These are phyloP conservation scores for Datura wrightii DNA, from an alignment of 257 asterid species.

Conservation along the genomic window DNA sequence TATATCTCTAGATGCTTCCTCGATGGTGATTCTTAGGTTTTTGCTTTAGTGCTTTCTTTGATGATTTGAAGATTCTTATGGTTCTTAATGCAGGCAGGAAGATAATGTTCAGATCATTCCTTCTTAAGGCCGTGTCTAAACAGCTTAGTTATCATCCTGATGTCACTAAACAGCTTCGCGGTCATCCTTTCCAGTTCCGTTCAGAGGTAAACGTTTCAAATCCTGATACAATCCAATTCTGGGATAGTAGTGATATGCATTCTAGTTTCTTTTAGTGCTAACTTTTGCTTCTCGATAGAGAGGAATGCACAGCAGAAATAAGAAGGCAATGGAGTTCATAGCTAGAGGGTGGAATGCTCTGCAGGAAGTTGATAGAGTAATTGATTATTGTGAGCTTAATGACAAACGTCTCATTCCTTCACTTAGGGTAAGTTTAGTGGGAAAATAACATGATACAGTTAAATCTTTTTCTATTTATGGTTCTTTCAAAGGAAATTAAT, in stretches of 20 bases:
- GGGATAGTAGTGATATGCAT: background rate
- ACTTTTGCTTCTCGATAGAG: constrained; percentile 48
- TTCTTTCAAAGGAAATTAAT: background rate
- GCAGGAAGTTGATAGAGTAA: constrained; percentile 93
- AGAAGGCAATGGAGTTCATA: constrained; percentile 83
- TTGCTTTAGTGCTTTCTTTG: background rate
- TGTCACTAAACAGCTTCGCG: constrained; percentile 18
- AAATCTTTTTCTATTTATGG: background rate
- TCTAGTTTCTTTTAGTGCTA: constrained; percentile 14
- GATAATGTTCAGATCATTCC: constrained; percentile 58
- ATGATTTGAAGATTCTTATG: background rate
- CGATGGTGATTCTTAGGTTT: background rate
- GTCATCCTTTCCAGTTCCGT: constrained; percentile 46
- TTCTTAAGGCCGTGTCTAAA: constrained; percentile 40
- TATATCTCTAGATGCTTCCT: background rate
- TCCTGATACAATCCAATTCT: background rate
- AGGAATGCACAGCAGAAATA: constrained; percentile 83
- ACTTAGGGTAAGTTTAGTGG: constrained; percentile 60
- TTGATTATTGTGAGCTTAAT: constrained; percentile 76
- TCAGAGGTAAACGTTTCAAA: constrained; percentile 46
- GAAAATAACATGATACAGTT: background rate
- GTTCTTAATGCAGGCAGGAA: constrained; percentile 5
- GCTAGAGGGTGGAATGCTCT: constrained; percentile 91
- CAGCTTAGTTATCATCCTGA: constrained; percentile 18
- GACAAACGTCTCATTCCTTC: constrained; percentile 84